A percentile compares a stretch with the other conserved stretches of the same genome.
phyloP scores from a whole-genome alignment of 805 yeast genomes.

The Vanderwaltozyma polyspora region DNA sequence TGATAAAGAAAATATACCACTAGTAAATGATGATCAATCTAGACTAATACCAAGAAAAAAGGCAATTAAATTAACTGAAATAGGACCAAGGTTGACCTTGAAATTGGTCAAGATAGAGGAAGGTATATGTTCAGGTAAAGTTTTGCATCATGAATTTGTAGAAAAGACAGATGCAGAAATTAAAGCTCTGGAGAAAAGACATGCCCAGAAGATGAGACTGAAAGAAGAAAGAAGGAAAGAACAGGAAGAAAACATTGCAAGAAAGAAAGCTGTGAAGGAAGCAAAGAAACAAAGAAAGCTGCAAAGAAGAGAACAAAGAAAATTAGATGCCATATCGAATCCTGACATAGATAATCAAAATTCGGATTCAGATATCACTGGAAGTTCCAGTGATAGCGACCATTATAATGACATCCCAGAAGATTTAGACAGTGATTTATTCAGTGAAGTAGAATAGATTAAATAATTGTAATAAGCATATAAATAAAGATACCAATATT shows the following conservation, averaged over 20 bases:
- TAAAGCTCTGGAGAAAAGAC: constrained; percentile 52
- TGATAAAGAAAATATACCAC: constrained; percentile 8
- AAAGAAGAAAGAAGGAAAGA: constrained; percentile 49
- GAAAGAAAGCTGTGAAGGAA: constrained; percentile 61
- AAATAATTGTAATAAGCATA: no score
- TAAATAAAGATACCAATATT: no score
- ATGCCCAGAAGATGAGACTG: constrained; percentile 46
- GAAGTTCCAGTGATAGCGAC: constrained; percentile 15
- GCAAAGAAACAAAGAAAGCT: constrained; percentile 61
- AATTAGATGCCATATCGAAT: constrained; percentile 7
- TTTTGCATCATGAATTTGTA: constrained; percentile 67
- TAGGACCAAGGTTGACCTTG: constrained; percentile 82
- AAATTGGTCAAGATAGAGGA: constrained; percentile 81
- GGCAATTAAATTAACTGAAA: constrained; percentile 84
- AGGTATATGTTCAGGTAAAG: constrained; percentile 80
- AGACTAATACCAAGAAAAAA: constrained; percentile 39
- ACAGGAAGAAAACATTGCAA: constrained; percentile 69
- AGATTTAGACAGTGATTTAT: constrained; percentile 37
- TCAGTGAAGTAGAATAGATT: constrained; percentile 34
- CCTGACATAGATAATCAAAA: constrained; percentile 10
- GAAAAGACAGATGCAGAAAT: constrained; percentile 53
- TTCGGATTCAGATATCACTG: constrained; percentile 24
- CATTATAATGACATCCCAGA: constrained; percentile 32
- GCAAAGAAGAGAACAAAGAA: constrained; percentile 37
- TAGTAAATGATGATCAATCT: constrained; percentile 25